Percentiles rank a stretch among this genome's conserved stretches.
phyloP scores from a whole-genome alignment of 177 flowering plant genomes.

The Vitis hybrid region DNA sequence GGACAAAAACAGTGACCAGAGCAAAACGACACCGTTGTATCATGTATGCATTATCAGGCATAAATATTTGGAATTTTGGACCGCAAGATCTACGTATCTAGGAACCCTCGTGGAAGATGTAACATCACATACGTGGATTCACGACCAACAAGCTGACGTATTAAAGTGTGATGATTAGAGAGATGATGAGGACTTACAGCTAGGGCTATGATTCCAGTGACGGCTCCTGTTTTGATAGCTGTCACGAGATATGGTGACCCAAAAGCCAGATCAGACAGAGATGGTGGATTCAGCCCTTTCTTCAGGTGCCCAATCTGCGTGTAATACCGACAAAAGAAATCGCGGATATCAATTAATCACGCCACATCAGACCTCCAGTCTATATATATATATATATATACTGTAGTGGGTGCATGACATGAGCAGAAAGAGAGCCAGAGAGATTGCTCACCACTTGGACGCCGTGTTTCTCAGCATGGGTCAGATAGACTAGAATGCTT shows the following conservation, averaged over 20 bases:
- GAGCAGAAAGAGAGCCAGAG: neutral
- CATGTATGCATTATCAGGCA: no score
- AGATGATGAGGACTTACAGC: slow-evolving; percentile 42
- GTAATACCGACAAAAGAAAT: neutral
- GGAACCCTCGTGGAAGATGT: neutral
- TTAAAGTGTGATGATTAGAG: neutral
- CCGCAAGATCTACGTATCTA: neutral
- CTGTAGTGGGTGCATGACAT: no score
- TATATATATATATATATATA: no score
- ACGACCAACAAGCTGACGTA: neutral
- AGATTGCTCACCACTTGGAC: slow-evolving; percentile 59
- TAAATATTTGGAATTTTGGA: no score
- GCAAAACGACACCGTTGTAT: no score
- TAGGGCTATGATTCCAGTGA: slow-evolving; percentile 59
- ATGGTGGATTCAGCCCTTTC: slow-evolving; percentile 69
- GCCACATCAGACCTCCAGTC: no score
- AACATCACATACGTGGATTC: neutral
- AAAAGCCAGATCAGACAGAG: slow-evolving; percentile 39
- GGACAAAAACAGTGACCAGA: no score
- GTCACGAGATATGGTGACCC: slow-evolving; percentile 33
- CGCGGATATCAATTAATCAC: no score
- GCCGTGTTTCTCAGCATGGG: slow-evolving; percentile 67
- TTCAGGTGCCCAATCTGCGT: slow-evolving; percentile 61
- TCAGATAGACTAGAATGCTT: slow-evolving; percentile 59
- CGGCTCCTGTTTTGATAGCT: slow-evolving; percentile 56